Conservation (phyloP, 192 early-diverging fungal species). For the Coemansia sp. region DNA sequence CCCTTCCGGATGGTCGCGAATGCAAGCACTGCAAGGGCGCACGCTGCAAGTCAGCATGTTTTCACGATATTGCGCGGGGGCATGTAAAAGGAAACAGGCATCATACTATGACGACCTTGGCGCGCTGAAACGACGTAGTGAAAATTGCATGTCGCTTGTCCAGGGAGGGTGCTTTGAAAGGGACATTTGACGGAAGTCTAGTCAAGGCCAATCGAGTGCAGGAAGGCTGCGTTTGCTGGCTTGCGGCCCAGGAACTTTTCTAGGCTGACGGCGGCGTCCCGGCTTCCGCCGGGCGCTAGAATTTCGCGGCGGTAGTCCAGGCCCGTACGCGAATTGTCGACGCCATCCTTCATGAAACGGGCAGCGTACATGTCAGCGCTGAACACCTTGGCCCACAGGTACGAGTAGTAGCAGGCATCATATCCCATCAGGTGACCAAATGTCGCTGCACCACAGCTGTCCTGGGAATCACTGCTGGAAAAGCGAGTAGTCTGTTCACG, state of each 20-base stretch:
- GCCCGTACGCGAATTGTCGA: conserved; percentile 55
- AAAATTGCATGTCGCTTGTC: too few relatives aligned
- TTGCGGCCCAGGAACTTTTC: conserved; percentile 53
- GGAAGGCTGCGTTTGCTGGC: conserved; percentile 48
- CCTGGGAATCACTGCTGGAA: conserved; percentile 23
- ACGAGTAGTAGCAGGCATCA: conserved; percentile 73
- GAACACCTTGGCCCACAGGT: conserved; percentile 76
- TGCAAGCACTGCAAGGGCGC: too few relatives aligned
- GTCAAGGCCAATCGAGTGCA: conserved; percentile 53
- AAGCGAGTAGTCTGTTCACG: conserved; percentile 33
- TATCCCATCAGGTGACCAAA: conserved; percentile 74
- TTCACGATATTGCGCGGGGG: too few relatives aligned
- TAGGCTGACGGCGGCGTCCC: conserved; percentile 58
- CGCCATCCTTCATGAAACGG: conserved; percentile 55
- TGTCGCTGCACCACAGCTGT: conserved; percentile 43
- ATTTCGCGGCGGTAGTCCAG: conserved; percentile 70
- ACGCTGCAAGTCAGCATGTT: too few relatives aligned
- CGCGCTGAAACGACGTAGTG: too few relatives aligned
- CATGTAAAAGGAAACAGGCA: too few relatives aligned
- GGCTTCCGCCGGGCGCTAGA: conserved; percentile 62
- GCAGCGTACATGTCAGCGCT: conserved; percentile 77
- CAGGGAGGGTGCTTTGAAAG: neutral
- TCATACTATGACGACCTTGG: too few relatives aligned
- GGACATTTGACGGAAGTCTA: conserved; percentile 2
- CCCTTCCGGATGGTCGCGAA: too few relatives aligned